Conservation (phyloP, 495 filamentous ascomycete species). For the Pyronema domesticum region DNA sequence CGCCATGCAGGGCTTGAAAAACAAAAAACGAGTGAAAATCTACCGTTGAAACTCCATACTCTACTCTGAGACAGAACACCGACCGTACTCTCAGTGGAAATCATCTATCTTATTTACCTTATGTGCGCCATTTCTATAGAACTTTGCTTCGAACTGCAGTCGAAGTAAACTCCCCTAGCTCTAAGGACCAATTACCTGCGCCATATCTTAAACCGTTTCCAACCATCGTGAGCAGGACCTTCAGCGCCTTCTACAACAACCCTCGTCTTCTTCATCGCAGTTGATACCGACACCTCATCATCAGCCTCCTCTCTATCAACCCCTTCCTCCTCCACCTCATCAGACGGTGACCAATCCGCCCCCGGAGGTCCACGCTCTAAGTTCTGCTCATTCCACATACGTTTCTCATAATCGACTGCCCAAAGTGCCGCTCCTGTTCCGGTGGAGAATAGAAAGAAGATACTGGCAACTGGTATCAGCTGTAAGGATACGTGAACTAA, state of each 20-base stretch:
- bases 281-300: not conserved
- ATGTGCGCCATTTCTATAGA: too few relatives aligned
- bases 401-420: constrained; percentile 39
- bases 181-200: too few relatives aligned
- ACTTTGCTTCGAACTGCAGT: too few relatives aligned
- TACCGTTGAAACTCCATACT: too few relatives aligned
- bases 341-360: not conserved
- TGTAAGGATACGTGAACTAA: constrained; percentile 41
- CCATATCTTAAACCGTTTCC: too few relatives aligned
- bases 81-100: too few relatives aligned
- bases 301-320: not conserved
- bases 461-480: constrained; percentile 63
- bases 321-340: not conserved
- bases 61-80: too few relatives aligned
- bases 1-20: too few relatives aligned
- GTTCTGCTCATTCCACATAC: not conserved
- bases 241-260: not conserved
- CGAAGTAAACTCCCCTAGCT: too few relatives aligned
- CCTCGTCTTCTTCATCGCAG: not conserved
- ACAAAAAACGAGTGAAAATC: too few relatives aligned
- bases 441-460: constrained; percentile 74
- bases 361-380: not conserved
- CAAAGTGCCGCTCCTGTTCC: constrained; percentile 76
- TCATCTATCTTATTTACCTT: too few relatives aligned
- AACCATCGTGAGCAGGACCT: not conserved